Evolutionary conservation across 139 green algal genomes (phyloP).

Genomic region (Volvox africanus): DNA sequence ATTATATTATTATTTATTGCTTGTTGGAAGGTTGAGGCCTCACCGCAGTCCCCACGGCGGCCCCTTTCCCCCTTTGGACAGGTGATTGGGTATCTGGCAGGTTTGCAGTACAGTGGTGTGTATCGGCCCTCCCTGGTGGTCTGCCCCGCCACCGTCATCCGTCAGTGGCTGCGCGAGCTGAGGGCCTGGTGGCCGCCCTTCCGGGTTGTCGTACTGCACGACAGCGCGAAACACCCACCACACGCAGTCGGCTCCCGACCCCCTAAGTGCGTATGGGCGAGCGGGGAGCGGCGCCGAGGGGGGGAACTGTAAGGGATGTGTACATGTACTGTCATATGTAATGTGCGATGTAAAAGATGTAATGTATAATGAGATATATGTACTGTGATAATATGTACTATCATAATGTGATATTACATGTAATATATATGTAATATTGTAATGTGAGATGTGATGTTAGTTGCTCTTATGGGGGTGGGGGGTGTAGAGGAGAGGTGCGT

Average conservation of each 20-base stretch:
- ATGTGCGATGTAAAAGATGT: too few relatives aligned
- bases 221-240: constrained; percentile 55
- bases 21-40: too few relatives aligned
- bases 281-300: neutral
- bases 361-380: too few relatives aligned
- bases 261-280: constrained; percentile 38
- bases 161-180: constrained; percentile 96
- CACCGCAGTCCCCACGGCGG: neutral
- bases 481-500: too few relatives aligned
- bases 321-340: too few relatives aligned
- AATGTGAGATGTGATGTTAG: too few relatives aligned
- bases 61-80: constrained; percentile 37
- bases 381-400: too few relatives aligned
- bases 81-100: constrained; percentile 86
- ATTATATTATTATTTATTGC: too few relatives aligned
- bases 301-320: neutral
- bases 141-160: constrained; percentile 94
- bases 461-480: too few relatives aligned
- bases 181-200: constrained; percentile 78
- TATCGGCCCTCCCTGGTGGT: constrained; percentile 90
- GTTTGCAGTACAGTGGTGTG: constrained; percentile 80
- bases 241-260: neutral
- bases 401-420: too few relatives aligned
- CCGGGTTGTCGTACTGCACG: constrained; percentile 91
- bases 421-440: too few relatives aligned